These are phyloP conservation scores for Arachnopeziza araneosa DNA, from an alignment of 2,329 filamentous ascomycete genomes.

Conservation along the genomic window DNA sequence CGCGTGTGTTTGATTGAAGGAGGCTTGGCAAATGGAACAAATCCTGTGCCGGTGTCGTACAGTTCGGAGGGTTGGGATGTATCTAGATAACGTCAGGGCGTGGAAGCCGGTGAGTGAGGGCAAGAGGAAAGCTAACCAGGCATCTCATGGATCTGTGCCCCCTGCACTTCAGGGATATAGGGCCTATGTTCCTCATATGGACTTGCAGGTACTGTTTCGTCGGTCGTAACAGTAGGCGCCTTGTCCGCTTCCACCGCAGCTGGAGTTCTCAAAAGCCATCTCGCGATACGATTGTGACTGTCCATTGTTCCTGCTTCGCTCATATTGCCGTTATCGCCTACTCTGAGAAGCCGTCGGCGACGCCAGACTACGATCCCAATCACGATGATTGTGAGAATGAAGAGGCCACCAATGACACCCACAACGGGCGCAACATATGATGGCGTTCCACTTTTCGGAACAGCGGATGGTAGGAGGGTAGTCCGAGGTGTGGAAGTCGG, in stretches of 20 bases:
- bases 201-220: conserved; percentile 18
- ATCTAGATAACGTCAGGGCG: conserved; percentile 12
- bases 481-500: conserved; percentile 13
- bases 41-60: conserved; percentile 15
- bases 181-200: conserved; percentile 15
- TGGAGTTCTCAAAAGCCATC: conserved; percentile 24
- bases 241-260: conserved; percentile 14
- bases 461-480: conserved; percentile 7
- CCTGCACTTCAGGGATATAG: conserved; percentile 24
- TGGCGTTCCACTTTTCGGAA: conserved; percentile 35
- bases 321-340: conserved; percentile 13
- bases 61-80: conserved; percentile 23
- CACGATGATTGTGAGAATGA: conserved; percentile 47
- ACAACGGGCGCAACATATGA: conserved; percentile 56
- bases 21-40: conserved; percentile 10
- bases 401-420: conserved; percentile 54
- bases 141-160: conserved; percentile 30
- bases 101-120: background rate
- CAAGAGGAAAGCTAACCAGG: conserved; percentile 23
- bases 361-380: conserved; percentile 49
- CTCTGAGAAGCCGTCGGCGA: conserved; percentile 31
- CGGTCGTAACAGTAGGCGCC: conserved; percentile 27
- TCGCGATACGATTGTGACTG: conserved; percentile 19
- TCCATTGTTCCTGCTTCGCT: conserved; percentile 23
- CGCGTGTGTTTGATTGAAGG: conserved; percentile 6